Evolutionary conservation across 169 alveolate genomes (phyloP).

Genomic region (Plasmodium cynomolgi): DNA sequence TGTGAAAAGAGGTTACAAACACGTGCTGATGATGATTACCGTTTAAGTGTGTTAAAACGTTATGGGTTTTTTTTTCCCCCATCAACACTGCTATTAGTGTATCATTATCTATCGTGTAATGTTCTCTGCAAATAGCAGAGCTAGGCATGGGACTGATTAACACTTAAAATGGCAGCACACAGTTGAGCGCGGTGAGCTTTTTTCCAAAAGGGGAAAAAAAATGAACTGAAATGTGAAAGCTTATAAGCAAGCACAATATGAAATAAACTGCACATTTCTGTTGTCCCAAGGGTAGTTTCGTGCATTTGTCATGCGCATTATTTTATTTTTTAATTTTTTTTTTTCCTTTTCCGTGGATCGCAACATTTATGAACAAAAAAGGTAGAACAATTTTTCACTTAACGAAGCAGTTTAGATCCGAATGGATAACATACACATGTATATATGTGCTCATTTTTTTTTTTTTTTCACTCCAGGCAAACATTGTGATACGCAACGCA

Average conservation of each 20-base stretch:
- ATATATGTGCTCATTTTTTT: not conserved
- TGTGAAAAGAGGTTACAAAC: not conserved
- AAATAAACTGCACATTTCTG: conserved; percentile 47
- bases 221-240: not conserved
- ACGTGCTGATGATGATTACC: not conserved
- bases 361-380: not conserved
- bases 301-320: not conserved
- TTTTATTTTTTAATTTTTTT: not conserved
- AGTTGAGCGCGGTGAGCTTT: not conserved
- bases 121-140: not conserved
- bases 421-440: not conserved
- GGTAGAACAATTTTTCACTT: conserved; percentile 10
- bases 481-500: not conserved
- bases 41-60: not conserved
- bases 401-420: conserved; percentile 1
- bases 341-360: not conserved
- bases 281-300: not conserved
- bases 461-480: not conserved
- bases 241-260: not conserved
- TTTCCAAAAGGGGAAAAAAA: not conserved
- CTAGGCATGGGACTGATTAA: not conserved
- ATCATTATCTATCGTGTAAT: not conserved
- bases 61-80: not conserved
- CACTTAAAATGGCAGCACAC: conserved; percentile 5
- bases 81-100: not conserved